These are phyloP conservation scores for Hericium rajendrae DNA, from an alignment of 768 basidiomycete species.

Conservation along the genomic window DNA sequence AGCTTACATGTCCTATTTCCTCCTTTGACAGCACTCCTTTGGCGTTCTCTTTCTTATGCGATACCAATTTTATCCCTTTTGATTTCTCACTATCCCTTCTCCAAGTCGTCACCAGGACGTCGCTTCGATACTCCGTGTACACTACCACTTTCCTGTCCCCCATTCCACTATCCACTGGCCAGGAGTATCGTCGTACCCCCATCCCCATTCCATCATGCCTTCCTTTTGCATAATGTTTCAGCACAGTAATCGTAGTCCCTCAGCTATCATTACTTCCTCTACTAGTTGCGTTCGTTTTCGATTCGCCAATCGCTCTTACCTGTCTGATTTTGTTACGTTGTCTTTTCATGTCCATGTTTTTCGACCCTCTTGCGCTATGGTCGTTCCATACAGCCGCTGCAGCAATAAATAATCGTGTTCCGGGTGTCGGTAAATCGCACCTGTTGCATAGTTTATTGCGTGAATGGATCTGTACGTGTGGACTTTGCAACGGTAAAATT, in stretches of 20 bases:
- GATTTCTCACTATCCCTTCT: background rate
- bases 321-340: no score
- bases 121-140: conserved; percentile 38
- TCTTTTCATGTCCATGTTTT: background rate
- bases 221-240: no score
- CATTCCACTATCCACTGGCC: conserved; percentile 35
- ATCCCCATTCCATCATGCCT: background rate
- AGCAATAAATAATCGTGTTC: no score
- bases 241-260: no score
- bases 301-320: background rate
- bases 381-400: no score
- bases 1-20: conserved; percentile 1
- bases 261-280: background rate
- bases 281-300: background rate
- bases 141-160: conserved; percentile 17
- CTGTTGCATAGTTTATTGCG: no score
- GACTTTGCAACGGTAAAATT: no score
- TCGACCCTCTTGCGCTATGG: background rate
- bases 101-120: conserved; percentile 15
- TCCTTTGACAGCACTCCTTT: background rate
- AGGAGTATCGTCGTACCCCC: conserved; percentile 49
- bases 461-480: no score
- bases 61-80: background rate
- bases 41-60: background rate
- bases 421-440: no score